These are phyloP conservation scores for Podospora fimiseda DNA, from an alignment of 495 filamentous ascomycete species.

Conservation along the genomic window DNA sequence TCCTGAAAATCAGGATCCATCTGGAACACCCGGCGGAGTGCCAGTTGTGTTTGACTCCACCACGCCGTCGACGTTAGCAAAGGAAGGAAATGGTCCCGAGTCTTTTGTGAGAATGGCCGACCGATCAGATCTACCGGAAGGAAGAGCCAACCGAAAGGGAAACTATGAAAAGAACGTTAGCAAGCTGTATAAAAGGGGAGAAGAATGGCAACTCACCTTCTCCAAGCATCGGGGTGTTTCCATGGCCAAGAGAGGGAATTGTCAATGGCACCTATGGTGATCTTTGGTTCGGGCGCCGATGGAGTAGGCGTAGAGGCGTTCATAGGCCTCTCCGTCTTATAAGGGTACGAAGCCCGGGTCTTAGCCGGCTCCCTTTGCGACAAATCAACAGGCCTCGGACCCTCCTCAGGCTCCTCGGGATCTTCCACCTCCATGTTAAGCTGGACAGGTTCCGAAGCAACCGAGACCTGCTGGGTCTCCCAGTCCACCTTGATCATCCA, in stretches of 20 bases:
- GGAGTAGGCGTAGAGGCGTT: slow-evolving; percentile 60
- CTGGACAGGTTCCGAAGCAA: slow-evolving; percentile 75
- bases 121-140: slow-evolving; percentile 94
- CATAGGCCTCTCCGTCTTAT: slow-evolving; percentile 79
- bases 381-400: slow-evolving; percentile 54
- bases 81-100: slow-evolving; percentile 87
- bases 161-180: slow-evolving; percentile 48
- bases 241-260: slow-evolving; percentile 98
- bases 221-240: slow-evolving; percentile 94
- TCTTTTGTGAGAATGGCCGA: slow-evolving; percentile 88
- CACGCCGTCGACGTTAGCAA: slow-evolving; percentile 87
- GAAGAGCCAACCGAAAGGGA: slow-evolving; percentile 98
- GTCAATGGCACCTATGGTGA: slow-evolving; percentile 88
- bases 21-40: slow-evolving; percentile 74
- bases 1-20: slow-evolving; percentile 95
- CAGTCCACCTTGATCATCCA: slow-evolving; percentile 99
- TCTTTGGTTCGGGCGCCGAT: slow-evolving; percentile 50
- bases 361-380: slow-evolving; percentile 37
- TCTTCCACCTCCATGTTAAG: slow-evolving; percentile 46
- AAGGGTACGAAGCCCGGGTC: slow-evolving; percentile 56
- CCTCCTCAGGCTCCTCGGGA: slow-evolving; percentile 46
- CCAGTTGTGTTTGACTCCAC: slow-evolving; percentile 93
- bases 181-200: neutral
- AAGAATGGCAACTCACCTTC: slow-evolving; percentile 32
- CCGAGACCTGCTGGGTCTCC: slow-evolving; percentile 71